A percentile compares a stretch with the other conserved stretches of the same genome.
Conservation (phyloP, 768 basidiomycete species). For the Multifurca ochricompacta region DNA sequence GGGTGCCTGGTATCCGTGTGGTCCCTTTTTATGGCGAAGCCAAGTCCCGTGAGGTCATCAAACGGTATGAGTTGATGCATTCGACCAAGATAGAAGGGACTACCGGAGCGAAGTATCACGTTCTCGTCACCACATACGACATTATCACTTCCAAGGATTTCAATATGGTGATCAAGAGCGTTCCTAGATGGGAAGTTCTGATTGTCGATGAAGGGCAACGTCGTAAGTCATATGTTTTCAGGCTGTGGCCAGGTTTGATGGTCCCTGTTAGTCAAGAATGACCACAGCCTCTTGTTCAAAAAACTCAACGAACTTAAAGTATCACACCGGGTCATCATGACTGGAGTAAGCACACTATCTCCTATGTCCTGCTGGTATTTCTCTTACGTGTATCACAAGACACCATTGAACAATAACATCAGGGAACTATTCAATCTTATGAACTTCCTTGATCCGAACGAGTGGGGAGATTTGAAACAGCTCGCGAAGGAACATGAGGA, state of each 20-base stretch:
- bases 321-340: slow-evolving; percentile 81
- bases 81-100: slow-evolving; percentile 29
- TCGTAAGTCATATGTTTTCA: slow-evolving; percentile 41
- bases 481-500: slow-evolving; percentile 70
- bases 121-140: slow-evolving; percentile 91
- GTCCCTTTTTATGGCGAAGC: slow-evolving; percentile 84
- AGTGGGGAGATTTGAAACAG: slow-evolving; percentile 69
- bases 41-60: slow-evolving; percentile 72
- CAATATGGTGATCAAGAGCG: slow-evolving; percentile 61
- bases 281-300: slow-evolving; percentile 70
- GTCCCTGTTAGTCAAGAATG: slow-evolving; percentile 64
- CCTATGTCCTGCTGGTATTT: background rate
- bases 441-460: slow-evolving; percentile 80
- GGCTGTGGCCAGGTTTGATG: slow-evolving; percentile 13
- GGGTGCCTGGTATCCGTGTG: slow-evolving; percentile 67
- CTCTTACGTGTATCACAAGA: slow-evolving; percentile 35
- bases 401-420: slow-evolving; percentile 95
- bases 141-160: slow-evolving; percentile 68
- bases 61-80: slow-evolving; percentile 75
- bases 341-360: slow-evolving; percentile 48
- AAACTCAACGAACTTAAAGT: slow-evolving; percentile 73
- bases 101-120: slow-evolving; percentile 68
- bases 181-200: slow-evolving; percentile 90
- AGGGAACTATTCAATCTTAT: slow-evolving; percentile 95
- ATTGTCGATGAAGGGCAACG: slow-evolving; percentile 92